Percentiles rank a stretch among this genome's conserved stretches.
Evolutionary conservation across 768 basidiomycete genomes (phyloP).

Genomic region (Calocera cornea): DNA sequence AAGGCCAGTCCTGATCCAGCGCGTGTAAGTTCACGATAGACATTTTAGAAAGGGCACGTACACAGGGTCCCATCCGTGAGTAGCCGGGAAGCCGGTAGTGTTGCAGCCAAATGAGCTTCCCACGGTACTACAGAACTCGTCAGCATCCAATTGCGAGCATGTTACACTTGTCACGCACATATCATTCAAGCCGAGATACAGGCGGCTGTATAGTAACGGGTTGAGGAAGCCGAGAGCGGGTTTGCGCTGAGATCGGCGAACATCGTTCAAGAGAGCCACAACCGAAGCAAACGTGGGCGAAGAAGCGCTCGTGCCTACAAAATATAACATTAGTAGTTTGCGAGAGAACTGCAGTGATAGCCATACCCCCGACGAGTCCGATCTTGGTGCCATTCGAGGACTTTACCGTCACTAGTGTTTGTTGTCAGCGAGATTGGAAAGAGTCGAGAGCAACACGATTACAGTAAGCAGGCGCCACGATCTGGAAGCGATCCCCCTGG

Average conservation of each 20-base stretch:
- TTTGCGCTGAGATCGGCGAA: background rate
- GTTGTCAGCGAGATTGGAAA: background rate
- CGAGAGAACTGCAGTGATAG: too few species aligned
- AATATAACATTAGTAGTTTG: background rate
- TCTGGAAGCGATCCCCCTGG: conserved; percentile 16
- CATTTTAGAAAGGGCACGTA: background rate
- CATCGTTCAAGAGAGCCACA: conserved; percentile 6
- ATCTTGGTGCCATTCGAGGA: background rate
- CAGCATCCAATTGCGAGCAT: background rate
- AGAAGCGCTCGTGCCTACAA: background rate
- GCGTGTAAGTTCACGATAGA: background rate
- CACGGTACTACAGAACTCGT: conserved; percentile 11
- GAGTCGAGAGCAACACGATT: background rate
- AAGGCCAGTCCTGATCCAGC: background rate
- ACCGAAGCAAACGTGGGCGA: conserved; percentile 6
- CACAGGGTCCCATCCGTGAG: background rate
- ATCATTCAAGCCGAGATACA: background rate
- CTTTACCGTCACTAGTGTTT: background rate
- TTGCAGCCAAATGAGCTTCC: conserved; percentile 14
- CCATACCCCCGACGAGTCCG: background rate
- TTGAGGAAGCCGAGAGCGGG: conserved; percentile 10
- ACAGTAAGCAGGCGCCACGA: background rate
- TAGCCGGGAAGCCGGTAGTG: conserved; percentile 23
- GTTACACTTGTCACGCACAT: background rate
- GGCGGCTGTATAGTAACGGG: conserved; percentile 7